These are phyloP conservation scores for Ustilago shanxiensis DNA, from an alignment of 1,284 basidiomycete genomes.

Conservation along the genomic window DNA sequence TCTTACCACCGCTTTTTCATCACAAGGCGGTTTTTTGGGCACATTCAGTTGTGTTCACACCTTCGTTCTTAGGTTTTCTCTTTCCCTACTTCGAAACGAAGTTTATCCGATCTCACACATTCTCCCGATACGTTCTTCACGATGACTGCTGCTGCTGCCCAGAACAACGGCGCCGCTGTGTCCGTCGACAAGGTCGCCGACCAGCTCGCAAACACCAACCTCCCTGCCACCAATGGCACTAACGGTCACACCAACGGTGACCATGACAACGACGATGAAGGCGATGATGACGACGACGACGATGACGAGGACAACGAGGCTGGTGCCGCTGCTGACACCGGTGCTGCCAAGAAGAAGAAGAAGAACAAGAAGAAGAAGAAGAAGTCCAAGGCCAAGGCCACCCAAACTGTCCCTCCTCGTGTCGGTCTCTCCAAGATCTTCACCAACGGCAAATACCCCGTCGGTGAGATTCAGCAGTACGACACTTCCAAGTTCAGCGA, in stretches of 20 bases:
- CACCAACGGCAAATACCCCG: constrained; percentile 85
- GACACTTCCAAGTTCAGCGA: constrained; percentile 74
- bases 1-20: background rate
- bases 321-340: constrained; percentile 35
- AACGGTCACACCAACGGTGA: constrained; percentile 32
- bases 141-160: constrained; percentile 28
- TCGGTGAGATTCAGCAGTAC: constrained; percentile 92
- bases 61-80: background rate
- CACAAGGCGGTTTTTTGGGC: background rate
- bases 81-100: background rate
- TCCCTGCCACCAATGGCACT: constrained; percentile 35
- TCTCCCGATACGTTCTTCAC: background rate
- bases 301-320: constrained; percentile 46
- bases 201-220: constrained; percentile 41
- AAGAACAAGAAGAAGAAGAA: constrained; percentile 77
- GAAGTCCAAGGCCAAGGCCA: constrained; percentile 56
- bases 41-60: background rate
- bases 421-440: constrained; percentile 91
- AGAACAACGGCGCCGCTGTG: constrained; percentile 25
- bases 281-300: constrained; percentile 57
- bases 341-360: constrained; percentile 75
- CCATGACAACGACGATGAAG: constrained; percentile 36
- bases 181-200: constrained; percentile 46
- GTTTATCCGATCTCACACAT: background rate
- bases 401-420: constrained; percentile 92